Base-by-base conservation (phyloP, 2,329 filamentous ascomycete species). In the Pseudogymnoascus sp. region DNA sequence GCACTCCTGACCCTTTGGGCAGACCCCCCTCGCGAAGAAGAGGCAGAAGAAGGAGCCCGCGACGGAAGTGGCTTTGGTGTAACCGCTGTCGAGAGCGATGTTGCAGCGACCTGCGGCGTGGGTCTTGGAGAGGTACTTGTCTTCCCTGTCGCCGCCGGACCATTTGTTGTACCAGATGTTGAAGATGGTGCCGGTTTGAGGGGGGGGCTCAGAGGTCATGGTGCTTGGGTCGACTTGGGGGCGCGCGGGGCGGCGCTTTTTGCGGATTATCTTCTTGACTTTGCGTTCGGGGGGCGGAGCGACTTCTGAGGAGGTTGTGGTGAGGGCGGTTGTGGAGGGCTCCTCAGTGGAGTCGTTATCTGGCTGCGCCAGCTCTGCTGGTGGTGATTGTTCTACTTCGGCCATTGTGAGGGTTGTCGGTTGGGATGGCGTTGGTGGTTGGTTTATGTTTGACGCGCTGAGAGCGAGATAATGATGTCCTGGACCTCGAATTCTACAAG, bases 141-240 rank as follows among this genome's bases (percentile, higher is more conserved):
- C 92, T 73, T 97, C 93, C 65, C 92, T 86, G 76, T 99, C 95
- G 72, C 95, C 95, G 68, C 95, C 95, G 0, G 88, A 89, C 93
- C 93, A 97, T 77, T 97, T 97, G 79, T 96, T 97, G 78, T 97
- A 96, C 93, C 93, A 97, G 72, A 96, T 96, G 77, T 99, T 99
- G 82, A 95, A 99, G 64, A 93, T 91, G 0, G 91, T 96, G 62
- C 95, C 95, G 0, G 93, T 97, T 72, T 97, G 93, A 1, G 91
- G 90, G 14, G 93, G 91, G 3, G 90, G 89, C 70, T 96, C 91
- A 36, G 88, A 88, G 70, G 89, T 90, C 77, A 96, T 84, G 46
- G 88, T 88, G 42, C 89, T 86, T 1, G 92, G 86, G 72, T 99
- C 95, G 71, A 97, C 88, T 78, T 99, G 95, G 0, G 90, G 89